Percentiles rank a stretch among this genome's conserved stretches.
Evolutionary conservation across 2,329 filamentous ascomycete genomes (phyloP).

Genomic region (Beauveria varroae): DNA sequence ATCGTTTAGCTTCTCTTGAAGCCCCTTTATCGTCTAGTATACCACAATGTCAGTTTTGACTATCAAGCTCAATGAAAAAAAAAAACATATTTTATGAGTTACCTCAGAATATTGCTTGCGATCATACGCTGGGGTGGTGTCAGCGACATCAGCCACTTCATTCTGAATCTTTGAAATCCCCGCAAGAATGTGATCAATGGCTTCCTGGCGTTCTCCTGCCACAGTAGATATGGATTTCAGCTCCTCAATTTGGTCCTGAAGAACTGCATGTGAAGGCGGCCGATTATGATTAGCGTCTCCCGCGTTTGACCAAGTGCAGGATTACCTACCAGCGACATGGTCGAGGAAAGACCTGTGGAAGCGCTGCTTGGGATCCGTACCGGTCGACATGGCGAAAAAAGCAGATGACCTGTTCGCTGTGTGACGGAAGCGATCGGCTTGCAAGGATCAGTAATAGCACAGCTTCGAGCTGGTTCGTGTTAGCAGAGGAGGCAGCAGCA

Average conservation of each 20-base stretch:
- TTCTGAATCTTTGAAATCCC: slow-evolving; percentile 74
- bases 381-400: slow-evolving; percentile 20
- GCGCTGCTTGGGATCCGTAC: slow-evolving; percentile 51
- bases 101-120: slow-evolving; percentile 80
- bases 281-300: neutral
- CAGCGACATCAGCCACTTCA: slow-evolving; percentile 75
- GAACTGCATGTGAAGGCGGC: slow-evolving; percentile 40
- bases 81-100: slow-evolving; percentile 12
- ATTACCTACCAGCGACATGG: slow-evolving; percentile 58
- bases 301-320: too few relatives aligned
- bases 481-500: neutral
- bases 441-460: neutral
- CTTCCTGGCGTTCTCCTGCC: slow-evolving; percentile 69
- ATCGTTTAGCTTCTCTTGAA: slow-evolving; percentile 71
- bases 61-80: too few relatives aligned
- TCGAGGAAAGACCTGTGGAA: slow-evolving; percentile 82
- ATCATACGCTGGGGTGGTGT: slow-evolving; percentile 81
- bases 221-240: slow-evolving; percentile 55
- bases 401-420: neutral
- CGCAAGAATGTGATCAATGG: slow-evolving; percentile 71
- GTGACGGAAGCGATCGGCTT: neutral
- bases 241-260: slow-evolving; percentile 68
- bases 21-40: slow-evolving; percentile 63
- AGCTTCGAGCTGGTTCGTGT: neutral
- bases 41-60: neutral